These are phyloP conservation scores for Fusarium longipes DNA, from an alignment of 2,329 filamentous ascomycete genomes.

Conservation along the genomic window DNA sequence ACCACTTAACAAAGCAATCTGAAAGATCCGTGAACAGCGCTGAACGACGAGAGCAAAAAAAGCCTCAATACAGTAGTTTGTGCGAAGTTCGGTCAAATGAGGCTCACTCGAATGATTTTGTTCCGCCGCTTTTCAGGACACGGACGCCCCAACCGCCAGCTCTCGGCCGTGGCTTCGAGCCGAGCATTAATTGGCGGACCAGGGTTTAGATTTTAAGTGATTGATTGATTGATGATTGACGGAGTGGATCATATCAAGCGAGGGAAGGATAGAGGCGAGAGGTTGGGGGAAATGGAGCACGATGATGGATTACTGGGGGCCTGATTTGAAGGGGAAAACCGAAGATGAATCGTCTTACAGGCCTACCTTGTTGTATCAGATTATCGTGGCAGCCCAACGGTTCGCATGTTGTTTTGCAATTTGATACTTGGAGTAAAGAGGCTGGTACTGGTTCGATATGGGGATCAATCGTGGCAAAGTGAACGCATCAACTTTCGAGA, in stretches of 20 bases:
- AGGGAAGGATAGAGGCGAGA: constrained; percentile 19
- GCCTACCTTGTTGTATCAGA: constrained; percentile 6
- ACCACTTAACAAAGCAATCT: not conserved
- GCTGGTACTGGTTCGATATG: constrained; percentile 16
- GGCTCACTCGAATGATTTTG: constrained; percentile 30
- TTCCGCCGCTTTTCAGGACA: constrained; percentile 15
- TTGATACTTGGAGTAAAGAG: constrained; percentile 1
- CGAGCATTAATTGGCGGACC: constrained; percentile 18
- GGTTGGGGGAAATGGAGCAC: constrained; percentile 10
- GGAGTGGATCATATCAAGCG: constrained; percentile 16
- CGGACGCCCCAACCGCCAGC: constrained; percentile 6
- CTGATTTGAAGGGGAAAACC: constrained; percentile 20
- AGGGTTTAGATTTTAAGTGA: constrained; percentile 16
- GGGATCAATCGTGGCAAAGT: constrained; percentile 25
- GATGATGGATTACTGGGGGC: constrained; percentile 20
- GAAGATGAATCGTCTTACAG: constrained; percentile 6
- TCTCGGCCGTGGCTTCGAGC: constrained; percentile 25
- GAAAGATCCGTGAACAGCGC: not conserved
- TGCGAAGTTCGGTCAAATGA: constrained; percentile 19
- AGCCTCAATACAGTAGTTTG: not conserved
- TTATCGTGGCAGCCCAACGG: constrained; percentile 11
- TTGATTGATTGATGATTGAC: constrained; percentile 15
- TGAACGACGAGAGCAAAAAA: not conserved
- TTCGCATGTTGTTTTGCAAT: not conserved
- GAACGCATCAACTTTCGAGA: constrained; percentile 13